These are phyloP conservation scores for Rheum nobile DNA, from an alignment of 148 eudicot genomes.

Conservation along the genomic window DNA sequence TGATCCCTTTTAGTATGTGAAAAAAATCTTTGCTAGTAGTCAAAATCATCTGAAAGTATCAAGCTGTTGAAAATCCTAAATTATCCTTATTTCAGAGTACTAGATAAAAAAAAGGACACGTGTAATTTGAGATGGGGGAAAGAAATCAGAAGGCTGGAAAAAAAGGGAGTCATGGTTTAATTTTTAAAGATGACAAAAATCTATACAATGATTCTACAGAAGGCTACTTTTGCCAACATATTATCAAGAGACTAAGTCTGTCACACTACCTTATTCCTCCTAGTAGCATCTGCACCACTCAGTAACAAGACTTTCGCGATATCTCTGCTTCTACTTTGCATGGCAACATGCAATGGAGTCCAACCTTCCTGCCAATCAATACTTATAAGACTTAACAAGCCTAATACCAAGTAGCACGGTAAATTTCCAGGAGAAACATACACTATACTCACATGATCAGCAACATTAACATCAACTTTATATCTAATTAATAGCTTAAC, in stretches of 20 bases:
- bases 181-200: no score
- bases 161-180: neutral
- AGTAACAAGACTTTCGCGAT: slow-evolving; percentile 65
- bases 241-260: neutral
- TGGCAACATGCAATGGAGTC: slow-evolving; percentile 90
- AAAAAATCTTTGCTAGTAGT: no score
- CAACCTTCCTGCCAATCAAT: slow-evolving; percentile 64
- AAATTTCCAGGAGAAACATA: slow-evolving; percentile 2
- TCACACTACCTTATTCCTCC: slow-evolving; percentile 59
- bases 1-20: no score
- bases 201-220: neutral
- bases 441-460: slow-evolving; percentile 55
- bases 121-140: neutral
- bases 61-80: no score
- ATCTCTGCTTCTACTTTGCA: slow-evolving; percentile 86
- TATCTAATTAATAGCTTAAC: slow-evolving; percentile 76
- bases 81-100: neutral
- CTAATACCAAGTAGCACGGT: slow-evolving; percentile 2
- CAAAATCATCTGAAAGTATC: no score
- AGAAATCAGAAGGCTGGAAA: neutral
- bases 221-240: neutral
- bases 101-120: neutral
- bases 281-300: slow-evolving; percentile 69
- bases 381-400: neutral
- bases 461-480: slow-evolving; percentile 58